Percentiles rank a stretch among this genome's conserved stretches.
These are phyloP conservation scores for Leccinum subfulvum DNA, from an alignment of 1,284 basidiomycete genomes.

Conservation along the genomic window DNA sequence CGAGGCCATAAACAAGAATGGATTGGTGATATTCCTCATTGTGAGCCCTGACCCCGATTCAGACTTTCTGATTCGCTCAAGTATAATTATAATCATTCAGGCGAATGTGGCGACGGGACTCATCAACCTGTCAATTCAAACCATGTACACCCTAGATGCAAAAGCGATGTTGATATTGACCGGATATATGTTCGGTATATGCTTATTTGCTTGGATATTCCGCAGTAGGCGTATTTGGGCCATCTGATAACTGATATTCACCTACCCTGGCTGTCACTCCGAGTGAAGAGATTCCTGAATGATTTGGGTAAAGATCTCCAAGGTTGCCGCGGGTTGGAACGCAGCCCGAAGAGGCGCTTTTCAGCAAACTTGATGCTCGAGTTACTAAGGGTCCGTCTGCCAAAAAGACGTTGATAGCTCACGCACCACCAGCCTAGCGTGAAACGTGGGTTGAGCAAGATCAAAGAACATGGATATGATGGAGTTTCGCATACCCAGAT, in stretches of 20 bases:
- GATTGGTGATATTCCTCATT: constrained; percentile 77
- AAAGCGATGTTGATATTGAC: background rate
- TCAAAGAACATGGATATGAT: background rate
- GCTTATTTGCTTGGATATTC: constrained; percentile 57
- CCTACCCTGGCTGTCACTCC: constrained; percentile 28
- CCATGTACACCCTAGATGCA: background rate
- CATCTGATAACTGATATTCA: background rate
- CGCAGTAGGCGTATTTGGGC: constrained; percentile 24
- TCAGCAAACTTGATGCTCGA: background rate
- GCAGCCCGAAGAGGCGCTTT: constrained; percentile 41
- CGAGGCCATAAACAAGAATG: constrained; percentile 81
- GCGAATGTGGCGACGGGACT: background rate
- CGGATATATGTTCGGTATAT: constrained; percentile 22
- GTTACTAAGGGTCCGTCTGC: constrained; percentile 18
- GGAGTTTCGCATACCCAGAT: constrained; percentile 47
- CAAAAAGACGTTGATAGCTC: too few relatives aligned
- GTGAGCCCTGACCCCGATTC: constrained; percentile 62
- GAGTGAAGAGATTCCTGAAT: constrained; percentile 56
- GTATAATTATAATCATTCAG: background rate
- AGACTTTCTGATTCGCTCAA: background rate
- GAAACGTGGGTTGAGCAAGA: background rate
- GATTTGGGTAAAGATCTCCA: constrained; percentile 58
- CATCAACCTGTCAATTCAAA: background rate
- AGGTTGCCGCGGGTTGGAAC: constrained; percentile 53
- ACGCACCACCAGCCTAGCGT: constrained; percentile 47